Evolutionary conservation across 2,329 filamentous ascomycete genomes (phyloP).

Genomic region (Botrytis pseudocinerea): DNA sequence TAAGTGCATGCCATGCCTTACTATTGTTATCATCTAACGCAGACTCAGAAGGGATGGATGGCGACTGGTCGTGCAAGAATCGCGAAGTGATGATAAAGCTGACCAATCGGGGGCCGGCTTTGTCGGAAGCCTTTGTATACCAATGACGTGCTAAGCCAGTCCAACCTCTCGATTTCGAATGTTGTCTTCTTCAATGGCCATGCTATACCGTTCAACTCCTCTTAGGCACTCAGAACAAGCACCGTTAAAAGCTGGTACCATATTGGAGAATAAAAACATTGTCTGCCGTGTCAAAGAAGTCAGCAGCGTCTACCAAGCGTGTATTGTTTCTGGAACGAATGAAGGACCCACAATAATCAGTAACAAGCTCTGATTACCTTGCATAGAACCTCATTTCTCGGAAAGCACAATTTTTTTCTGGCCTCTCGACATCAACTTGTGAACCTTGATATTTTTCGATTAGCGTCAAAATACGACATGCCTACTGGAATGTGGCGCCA

Average conservation of each 20-base stretch:
- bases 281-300: neutral
- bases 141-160: neutral
- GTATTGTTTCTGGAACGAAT: neutral
- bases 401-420: neutral
- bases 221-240: neutral
- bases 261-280: neutral
- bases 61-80: neutral
- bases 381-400: neutral
- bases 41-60: neutral
- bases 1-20: neutral
- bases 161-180: neutral
- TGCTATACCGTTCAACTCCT: neutral
- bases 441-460: constrained; percentile 12
- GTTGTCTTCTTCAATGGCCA: neutral
- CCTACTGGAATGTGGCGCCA: constrained; percentile 89
- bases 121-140: neutral
- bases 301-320: neutral
- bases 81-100: constrained; percentile 1
- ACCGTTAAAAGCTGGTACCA: neutral
- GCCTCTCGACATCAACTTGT: neutral
- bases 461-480: constrained; percentile 85
- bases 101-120: neutral
- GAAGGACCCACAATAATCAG: neutral
- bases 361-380: neutral
- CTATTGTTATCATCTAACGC: neutral